Evolutionary conservation across 2,329 filamentous ascomycete species (phyloP), one percentile per base, ranked within the genome.

Genomic region (Cyanodermella asteris): DNA sequence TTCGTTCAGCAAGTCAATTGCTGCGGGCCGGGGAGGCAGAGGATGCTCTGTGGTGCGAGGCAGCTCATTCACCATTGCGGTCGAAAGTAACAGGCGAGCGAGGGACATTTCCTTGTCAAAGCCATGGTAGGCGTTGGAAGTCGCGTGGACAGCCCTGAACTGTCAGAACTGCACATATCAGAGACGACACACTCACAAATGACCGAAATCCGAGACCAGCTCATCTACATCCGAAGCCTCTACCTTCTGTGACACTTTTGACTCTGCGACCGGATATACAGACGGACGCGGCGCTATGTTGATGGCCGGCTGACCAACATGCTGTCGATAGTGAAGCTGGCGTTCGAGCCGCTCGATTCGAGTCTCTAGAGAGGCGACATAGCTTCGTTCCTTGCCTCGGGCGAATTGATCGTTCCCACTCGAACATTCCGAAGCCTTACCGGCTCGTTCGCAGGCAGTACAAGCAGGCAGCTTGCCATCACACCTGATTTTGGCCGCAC

Each of bases 391-490:
- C 48, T 94, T 94, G 32, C 87, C 87, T 33, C 81, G 64, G 1
- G 84, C 82, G 49, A 93, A 94, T 45, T 93, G 81, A 43, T 94
- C 84, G 40, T 90, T 93, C 6, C 81, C 82, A 28, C 81, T 81
- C 5, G 81, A 91, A 46, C 87, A 97, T 44, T 90, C 81, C 31
- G 61, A 71, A 28, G 76, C 70, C 32, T 80, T 73, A 16, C 82
- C 81, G 9, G 80, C 78, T 50, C 81, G 82, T 49, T 93, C 84
- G 44, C 87, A 94, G 11, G 84, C 84, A 6, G 81, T 90, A 44
- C 87, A 97, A 6, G 82, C 81, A 7, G 87, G 87, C 18, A 94
- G 57, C 48, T 93, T 93, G 32, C 87, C 84, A 52, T 94, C 87
- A 42, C 87, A 97, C 68, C 90, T 93, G 45, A 94, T 81, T 55